phyloP scores from a whole-genome alignment of 768 basidiomycete genomes.

The Leccinellum luteum region DNA sequence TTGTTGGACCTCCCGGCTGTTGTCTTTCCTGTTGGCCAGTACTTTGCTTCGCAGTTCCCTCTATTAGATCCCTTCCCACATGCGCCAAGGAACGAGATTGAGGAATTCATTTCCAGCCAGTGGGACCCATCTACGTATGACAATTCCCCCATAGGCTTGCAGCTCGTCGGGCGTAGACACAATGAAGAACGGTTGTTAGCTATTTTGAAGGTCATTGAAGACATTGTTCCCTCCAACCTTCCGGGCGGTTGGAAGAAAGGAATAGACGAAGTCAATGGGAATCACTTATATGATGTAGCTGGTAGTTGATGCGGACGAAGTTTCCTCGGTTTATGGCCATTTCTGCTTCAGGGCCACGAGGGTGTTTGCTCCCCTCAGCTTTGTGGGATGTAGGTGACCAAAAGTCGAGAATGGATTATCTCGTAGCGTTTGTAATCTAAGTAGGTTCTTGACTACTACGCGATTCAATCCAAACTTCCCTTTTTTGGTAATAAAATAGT shows the following conservation, averaged over 20 bases:
- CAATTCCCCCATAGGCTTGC: conserved; percentile 44
- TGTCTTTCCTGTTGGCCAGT: conserved; percentile 45
- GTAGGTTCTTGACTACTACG: not conserved
- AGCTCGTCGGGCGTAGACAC: conserved; percentile 49
- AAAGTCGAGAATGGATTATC: not conserved
- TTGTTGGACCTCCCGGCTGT: conserved; percentile 47
- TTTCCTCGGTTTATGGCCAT: conserved; percentile 12
- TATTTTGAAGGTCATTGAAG: conserved; percentile 41
- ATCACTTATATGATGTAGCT: not conserved
- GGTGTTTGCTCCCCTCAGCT: not conserved
- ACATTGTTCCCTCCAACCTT: conserved; percentile 14
- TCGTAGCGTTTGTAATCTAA: not conserved
- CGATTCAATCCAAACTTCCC: not conserved
- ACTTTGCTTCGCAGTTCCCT: conserved; percentile 25
- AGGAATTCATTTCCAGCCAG: conserved; percentile 35
- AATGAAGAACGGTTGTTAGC: conserved; percentile 50
- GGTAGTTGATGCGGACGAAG: not conserved
- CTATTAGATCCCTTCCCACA: conserved; percentile 10
- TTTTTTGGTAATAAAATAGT: not conserved
- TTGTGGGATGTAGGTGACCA: conserved; percentile 11
- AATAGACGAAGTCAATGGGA: conserved; percentile 13
- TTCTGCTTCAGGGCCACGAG: conserved; percentile 4
- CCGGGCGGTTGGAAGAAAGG: conserved; percentile 9
- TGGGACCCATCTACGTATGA: conserved; percentile 44
- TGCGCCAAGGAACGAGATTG: conserved; percentile 35